Evolutionary conservation across 2,329 filamentous ascomycete species (phyloP), one percentile per base, ranked within the genome.

Genomic region (Trichoderma hamatum): DNA sequence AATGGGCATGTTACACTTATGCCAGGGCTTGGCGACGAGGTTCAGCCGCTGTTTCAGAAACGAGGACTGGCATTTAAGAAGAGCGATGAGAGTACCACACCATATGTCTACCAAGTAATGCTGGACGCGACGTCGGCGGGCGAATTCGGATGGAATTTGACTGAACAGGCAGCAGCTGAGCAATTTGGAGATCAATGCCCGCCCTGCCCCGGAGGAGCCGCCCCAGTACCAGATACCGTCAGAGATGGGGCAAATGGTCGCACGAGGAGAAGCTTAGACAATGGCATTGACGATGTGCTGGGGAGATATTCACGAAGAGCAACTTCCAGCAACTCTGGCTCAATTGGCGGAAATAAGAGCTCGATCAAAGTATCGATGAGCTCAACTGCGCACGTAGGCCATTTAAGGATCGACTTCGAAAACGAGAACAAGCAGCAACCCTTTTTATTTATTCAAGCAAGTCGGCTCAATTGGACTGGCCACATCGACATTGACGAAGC

Each of bases 401-500:
- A 80, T 70, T 65, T 84, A 32, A 77, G 79, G n/a, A 73, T 84
- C 19, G 78, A 82, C 28, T 84, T 81, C 56, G 69, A 77, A 24
- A 55, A 74, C 1, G 34, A 36, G 1, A 30, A 52, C 3, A 34
- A 65, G 4, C 30, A 46, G 1, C 65, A 65, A 21, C 82, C 79
- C 0, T 81, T 81, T 70, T 74, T 84, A 1, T 80, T 79, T 46
- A 75, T 84, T 14, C 81, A 84, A 71, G 78, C 79, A 2, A 82
- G 81, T 3, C 78, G 82, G 10, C 76, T 78, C 56, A 83, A 83
- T 39, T 84, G 82, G 82, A 84, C 81, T 7, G 82, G 82, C 0
- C 75, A 79, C 58, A 79, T 79, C 46, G 72, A 78, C 14, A 80
- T 84, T 58, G 78, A 84, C 67, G 59, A 74, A 0, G 61, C 73